phyloP scores from a whole-genome alignment of 768 basidiomycete genomes.

The Suillus placidus region DNA sequence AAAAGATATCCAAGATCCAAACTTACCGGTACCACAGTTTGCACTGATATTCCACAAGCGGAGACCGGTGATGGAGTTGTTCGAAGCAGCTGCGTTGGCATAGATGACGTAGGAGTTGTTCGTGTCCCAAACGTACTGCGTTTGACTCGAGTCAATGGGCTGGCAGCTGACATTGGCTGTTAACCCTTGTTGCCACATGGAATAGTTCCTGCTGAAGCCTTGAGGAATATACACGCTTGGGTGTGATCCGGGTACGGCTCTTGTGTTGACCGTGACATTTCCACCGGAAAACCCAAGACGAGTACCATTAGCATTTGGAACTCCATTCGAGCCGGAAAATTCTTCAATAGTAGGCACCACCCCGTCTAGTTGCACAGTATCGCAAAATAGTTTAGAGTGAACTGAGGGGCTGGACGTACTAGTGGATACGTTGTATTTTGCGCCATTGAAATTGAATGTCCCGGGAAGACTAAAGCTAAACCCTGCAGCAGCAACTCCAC shows the following conservation, averaged over 20 bases:
- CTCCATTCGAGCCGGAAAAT: constrained; percentile 4
- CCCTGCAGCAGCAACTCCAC: constrained; percentile 16
- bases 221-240: background rate
- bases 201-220: constrained; percentile 8
- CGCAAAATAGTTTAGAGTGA: background rate
- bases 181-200: constrained; percentile 11
- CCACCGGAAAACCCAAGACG: constrained; percentile 11
- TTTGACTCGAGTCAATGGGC: background rate
- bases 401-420: background rate
- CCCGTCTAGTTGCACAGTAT: constrained; percentile 4
- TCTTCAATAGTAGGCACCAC: constrained; percentile 4
- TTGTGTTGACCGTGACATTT: constrained; percentile 3
- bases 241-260: background rate
- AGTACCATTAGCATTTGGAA: background rate
- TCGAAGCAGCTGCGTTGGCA: constrained; percentile 1
- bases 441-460: constrained; percentile 21
- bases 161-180: constrained; percentile 9
- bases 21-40: constrained; percentile 5
- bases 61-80: background rate
- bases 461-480: constrained; percentile 12
- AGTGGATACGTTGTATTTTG: constrained; percentile 19
- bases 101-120: background rate
- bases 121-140: constrained; percentile 4
- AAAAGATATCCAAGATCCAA: background rate
- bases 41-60: constrained; percentile 10